Conservation (phyloP, 1,284 basidiomycete species). For the Cystobasidiaceae sp. region DNA sequence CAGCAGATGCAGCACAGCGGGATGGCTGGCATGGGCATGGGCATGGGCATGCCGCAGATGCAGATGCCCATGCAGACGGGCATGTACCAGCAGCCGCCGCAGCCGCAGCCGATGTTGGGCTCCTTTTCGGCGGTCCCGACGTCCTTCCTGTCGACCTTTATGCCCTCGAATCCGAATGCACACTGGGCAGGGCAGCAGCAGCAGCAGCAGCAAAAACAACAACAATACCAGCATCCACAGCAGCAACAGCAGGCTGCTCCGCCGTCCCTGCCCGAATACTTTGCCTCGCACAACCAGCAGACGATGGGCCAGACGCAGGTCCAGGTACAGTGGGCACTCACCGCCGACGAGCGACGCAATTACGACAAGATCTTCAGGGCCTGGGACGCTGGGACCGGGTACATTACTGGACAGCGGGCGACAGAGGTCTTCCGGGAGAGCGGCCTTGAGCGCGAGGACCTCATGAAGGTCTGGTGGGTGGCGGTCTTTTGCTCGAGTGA, state of each 20-base stretch:
- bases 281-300: slow-evolving; percentile 72
- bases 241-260: slow-evolving; percentile 48
- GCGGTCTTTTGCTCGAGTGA: neutral
- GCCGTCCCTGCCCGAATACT: slow-evolving; percentile 62
- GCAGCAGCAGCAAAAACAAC: slow-evolving; percentile 40
- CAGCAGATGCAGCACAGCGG: slow-evolving; percentile 51
- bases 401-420: slow-evolving; percentile 77
- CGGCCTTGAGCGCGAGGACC: slow-evolving; percentile 78
- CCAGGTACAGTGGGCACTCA: slow-evolving; percentile 80
- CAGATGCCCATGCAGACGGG: slow-evolving; percentile 35
- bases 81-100: slow-evolving; percentile 48
- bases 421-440: slow-evolving; percentile 93
- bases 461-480: slow-evolving; percentile 87
- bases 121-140: slow-evolving; percentile 75
- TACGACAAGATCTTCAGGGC: slow-evolving; percentile 96
- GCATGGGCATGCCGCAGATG: slow-evolving; percentile 37
- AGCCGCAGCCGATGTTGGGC: slow-evolving; percentile 50
- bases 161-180: slow-evolving; percentile 34
- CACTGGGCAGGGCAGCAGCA: neutral
- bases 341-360: slow-evolving; percentile 88
- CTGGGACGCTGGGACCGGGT: slow-evolving; percentile 85
- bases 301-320: slow-evolving; percentile 65
- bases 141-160: slow-evolving; percentile 66
- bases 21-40: too few species aligned
- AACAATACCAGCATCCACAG: neutral